phyloP scores from a whole-genome alignment of 139 green algal species.

The Micromonas commoda region DNA sequence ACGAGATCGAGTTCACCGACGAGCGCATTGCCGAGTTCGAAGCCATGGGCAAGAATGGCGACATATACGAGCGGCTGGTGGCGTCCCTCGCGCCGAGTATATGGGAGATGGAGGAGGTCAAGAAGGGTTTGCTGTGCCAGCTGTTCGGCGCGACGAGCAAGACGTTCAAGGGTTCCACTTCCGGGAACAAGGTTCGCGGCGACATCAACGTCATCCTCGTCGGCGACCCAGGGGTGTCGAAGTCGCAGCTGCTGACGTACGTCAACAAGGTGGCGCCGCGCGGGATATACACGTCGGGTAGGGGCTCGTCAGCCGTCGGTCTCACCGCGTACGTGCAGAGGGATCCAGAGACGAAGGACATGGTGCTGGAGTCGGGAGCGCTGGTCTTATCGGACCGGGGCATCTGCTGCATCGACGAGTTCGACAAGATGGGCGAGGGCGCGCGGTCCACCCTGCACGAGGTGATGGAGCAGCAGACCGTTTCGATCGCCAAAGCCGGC shows the following conservation, averaged over 20 bases:
- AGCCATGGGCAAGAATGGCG: conserved; percentile 44
- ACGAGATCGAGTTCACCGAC: not conserved
- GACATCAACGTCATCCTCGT: conserved; percentile 97
- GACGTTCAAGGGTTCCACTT: conserved; percentile 4
- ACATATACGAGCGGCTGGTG: conserved; percentile 81
- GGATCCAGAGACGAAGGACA: conserved; percentile 84
- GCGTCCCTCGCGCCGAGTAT: conserved; percentile 85
- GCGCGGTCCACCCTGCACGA: conserved; percentile 78
- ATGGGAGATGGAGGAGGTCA: conserved; percentile 97
- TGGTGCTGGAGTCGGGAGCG: conserved; percentile 91
- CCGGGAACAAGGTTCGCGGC: conserved; percentile 42
- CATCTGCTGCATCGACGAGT: conserved; percentile 99
- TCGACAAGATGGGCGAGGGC: conserved; percentile 97
- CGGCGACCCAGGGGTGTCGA: conserved; percentile 88
- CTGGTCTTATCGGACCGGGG: conserved; percentile 88
- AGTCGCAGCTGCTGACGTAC: conserved; percentile 93
- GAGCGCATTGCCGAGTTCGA: conserved; percentile 27
- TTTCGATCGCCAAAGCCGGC: conserved; percentile 94
- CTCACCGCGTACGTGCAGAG: conserved; percentile 93
- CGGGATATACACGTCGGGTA: conserved; percentile 91
- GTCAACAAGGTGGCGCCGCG: conserved; percentile 90
- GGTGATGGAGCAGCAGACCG: conserved; percentile 99
- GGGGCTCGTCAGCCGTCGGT: conserved; percentile 83
- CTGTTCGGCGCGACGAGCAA: conserved; percentile 48
- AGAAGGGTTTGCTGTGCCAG: conserved; percentile 77